Evolutionary conservation across 177 flowering plant species (phyloP), one percentile per base, ranked within the genome.

Genomic region (Vitis hybrid): DNA sequence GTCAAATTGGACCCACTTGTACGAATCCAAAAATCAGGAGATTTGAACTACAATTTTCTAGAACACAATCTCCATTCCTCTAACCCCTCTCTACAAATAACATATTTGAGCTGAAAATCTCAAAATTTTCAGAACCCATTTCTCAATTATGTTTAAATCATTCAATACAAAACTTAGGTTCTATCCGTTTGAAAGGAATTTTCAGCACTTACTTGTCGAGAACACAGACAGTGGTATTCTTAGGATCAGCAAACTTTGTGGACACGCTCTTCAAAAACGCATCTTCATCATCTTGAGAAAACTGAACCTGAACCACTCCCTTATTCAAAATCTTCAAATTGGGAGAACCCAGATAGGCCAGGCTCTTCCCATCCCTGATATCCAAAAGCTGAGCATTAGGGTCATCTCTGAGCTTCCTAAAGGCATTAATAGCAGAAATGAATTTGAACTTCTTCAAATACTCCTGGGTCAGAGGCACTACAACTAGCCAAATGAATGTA

Each of bases 401-500:
- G 71, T 91, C 91, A 51, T 89, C 87, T 48, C 81, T 55, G 14
- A 94, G 90, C 78, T 85, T 94, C 58, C 79, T 24, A 69, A 90
- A 94, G 0, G 96, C 99, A 73, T 86, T 79, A 65, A 91, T 71
- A 65, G 96, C 92, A 17, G 86, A 79, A 13, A 85, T 73, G 13
- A 66, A 85, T 75, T 91, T 92, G 74, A 18, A 91, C 63, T 92
- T 92, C 55, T 77, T 85, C 50, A 91, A 65, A 65, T 90, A 92
- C 21, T 84, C 80, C 74, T 89, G 69, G 0, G 88, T 71, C 4
- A 91, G 53, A 41, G 99, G 99, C 55, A 91, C 78, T 13, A 80
- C 92, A 71, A 94, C 79, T 15, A 94, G 84, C 95, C 96, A 94
- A 70, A 94, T 80, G 85, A 90, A 90, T 0, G 88, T 76, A 56